These are phyloP conservation scores for Lentinula novae-zelandiae DNA, from an alignment of 1,284 basidiomycete species.

Conservation along the genomic window DNA sequence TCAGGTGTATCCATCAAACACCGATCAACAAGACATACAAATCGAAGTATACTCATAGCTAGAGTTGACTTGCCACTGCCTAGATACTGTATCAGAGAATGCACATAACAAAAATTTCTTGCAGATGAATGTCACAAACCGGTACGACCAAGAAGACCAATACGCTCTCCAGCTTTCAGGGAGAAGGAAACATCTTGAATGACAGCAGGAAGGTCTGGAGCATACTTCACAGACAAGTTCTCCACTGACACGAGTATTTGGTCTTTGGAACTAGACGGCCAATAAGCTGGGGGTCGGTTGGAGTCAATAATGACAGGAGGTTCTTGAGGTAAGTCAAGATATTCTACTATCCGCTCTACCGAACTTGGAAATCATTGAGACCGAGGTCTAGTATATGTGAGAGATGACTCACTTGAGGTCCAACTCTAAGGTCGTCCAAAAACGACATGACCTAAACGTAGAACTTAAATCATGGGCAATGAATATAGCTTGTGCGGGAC, in stretches of 20 bases:
- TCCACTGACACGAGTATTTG: conserved; percentile 57
- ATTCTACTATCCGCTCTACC: conserved; percentile 88
- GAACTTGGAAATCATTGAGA: conserved; percentile 26
- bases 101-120: no score
- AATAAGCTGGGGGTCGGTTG: conserved; percentile 75
- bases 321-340: conserved; percentile 85
- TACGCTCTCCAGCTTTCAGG: conserved; percentile 59
- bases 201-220: conserved; percentile 81
- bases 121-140: neutral
- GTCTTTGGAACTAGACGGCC: conserved; percentile 72
- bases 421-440: conserved; percentile 30
- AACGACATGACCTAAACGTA: conserved; percentile 47
- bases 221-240: conserved; percentile 78
- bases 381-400: neutral
- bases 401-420: conserved; percentile 32
- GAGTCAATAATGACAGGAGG: conserved; percentile 69
- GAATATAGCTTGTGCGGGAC: neutral
- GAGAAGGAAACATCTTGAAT: conserved; percentile 73
- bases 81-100: neutral
- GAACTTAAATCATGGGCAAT: neutral
- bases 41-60: conserved; percentile 84
- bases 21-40: conserved; percentile 44
- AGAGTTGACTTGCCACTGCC: conserved; percentile 81
- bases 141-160: conserved; percentile 75
- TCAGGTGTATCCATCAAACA: neutral